Evolutionary conservation across 192 early-diverging fungal genomes (phyloP), one percentile per base, ranked within the genome.

Genomic region (Coemansia sp.): DNA sequence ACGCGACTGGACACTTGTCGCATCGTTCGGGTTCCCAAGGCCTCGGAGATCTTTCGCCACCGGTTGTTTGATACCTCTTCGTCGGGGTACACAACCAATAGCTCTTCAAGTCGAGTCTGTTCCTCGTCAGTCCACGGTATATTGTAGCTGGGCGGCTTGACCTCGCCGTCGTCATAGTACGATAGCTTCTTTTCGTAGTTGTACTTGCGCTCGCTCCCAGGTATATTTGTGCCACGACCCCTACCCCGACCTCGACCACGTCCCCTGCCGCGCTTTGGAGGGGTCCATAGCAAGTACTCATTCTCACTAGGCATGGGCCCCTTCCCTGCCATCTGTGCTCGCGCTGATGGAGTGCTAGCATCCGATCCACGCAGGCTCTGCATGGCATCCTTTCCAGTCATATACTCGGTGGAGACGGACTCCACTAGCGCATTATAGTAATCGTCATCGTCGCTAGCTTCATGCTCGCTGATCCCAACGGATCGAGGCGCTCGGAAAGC

Each of bases 1-100:
- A 91, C 86, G 39, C 89, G 85, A 65, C 90, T 91, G 10, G 87
- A 87, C 38, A 92, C 90, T 62, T 92, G 90, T 10, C 86, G 81
- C 55, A 88, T 86, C 11, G 86, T 90, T 59, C 90, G 84, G 0
- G 89, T 88, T 43, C 88, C 88, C 53, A 92, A 62, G 3, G 88
- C 88, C 20, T 76, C 70, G n/a, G 88, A 85, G 43, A 90, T 92
- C 68, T 89, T 91, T 68, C 88, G 85, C 70, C 87, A 90, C 3
- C 88, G 72, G 43, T 87, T 82, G 13, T 87, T 87, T 18, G 86
- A 87, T 26, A 90, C 83, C 39, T 88, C 85, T 34, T 92, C 90
- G 64, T 90, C 88, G 9, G 89, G 90, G 60, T 83, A 92, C 38
- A 77, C 79, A 20, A 84, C 69, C 20, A 92, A 67, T 41, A 92